phyloP scores from a whole-genome alignment of 768 basidiomycete genomes.

The Strobilomyces dryophilus region DNA sequence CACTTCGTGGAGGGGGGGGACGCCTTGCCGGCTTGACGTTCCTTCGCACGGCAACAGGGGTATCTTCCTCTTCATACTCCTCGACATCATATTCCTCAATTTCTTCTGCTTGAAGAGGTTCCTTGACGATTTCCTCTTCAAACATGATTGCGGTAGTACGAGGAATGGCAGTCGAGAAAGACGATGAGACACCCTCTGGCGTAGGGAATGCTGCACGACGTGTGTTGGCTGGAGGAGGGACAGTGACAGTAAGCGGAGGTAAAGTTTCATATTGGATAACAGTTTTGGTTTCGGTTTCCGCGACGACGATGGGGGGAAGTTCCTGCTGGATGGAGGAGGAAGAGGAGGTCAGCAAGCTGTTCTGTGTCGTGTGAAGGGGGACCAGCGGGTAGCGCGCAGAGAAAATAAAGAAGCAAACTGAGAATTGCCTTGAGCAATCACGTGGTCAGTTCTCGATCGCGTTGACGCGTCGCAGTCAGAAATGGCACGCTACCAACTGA shows the following conservation, averaged over 20 bases:
- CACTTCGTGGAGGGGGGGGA: conserved; percentile 41
- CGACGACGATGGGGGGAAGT: conserved; percentile 36
- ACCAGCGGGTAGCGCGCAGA: conserved; percentile 34
- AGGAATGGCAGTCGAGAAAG: conserved; percentile 58
- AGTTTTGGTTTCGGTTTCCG: conserved; percentile 63
- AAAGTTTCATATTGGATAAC: conserved; percentile 47
- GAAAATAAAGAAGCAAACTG: conserved; percentile 25
- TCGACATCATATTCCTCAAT: conserved; percentile 34
- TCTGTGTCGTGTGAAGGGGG: conserved; percentile 29
- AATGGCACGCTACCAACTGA: conserved; percentile 27
- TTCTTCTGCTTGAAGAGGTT: conserved; percentile 35
- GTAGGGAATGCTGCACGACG: conserved; percentile 70
- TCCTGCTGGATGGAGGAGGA: conserved; percentile 32
- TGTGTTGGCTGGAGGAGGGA: conserved; percentile 75
- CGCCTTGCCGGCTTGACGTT: conserved; percentile 43
- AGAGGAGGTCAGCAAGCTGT: conserved; percentile 32
- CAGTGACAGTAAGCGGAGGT: conserved; percentile 59
- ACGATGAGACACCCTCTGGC: conserved; percentile 58
- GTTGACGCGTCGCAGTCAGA: conserved; percentile 29
- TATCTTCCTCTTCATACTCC: conserved; percentile 42
- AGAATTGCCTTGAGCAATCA: conserved; percentile 32
- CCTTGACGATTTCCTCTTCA: conserved; percentile 50
- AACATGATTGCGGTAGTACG: conserved; percentile 70
- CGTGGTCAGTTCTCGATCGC: conserved; percentile 19
- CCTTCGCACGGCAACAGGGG: conserved; percentile 39